These are phyloP conservation scores for Phytophthora agathidicida DNA, from an alignment of 352 stramenopile genomes.

Conservation along the genomic window DNA sequence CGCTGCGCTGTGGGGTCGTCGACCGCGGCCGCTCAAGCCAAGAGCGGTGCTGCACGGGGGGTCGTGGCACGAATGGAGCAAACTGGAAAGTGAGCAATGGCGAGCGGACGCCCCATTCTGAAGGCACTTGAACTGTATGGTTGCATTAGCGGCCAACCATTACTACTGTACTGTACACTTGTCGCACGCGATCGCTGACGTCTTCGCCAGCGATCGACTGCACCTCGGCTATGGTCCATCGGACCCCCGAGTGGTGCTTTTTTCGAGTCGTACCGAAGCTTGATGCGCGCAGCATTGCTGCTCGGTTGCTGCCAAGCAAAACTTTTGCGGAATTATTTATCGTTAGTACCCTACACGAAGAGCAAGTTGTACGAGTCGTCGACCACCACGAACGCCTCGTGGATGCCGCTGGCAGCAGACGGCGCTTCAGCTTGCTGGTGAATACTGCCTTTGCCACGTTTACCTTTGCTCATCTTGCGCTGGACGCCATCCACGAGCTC, in stretches of 20 bases:
- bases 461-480: constrained; percentile 48
- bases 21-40: constrained; percentile 30
- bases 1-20: constrained; percentile 9
- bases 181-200: no score
- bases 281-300: neutral
- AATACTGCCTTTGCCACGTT: constrained; percentile 15
- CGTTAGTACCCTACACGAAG: constrained; percentile 41
- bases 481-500: constrained; percentile 56
- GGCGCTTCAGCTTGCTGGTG: constrained; percentile 8
- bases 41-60: neutral
- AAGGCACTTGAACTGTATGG: no score
- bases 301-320: neutral
- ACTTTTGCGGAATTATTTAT: constrained; percentile 7
- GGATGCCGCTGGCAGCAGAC: neutral
- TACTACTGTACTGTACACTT: no score
- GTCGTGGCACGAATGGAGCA: constrained; percentile 6
- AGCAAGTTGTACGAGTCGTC: constrained; percentile 58
- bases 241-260: no score
- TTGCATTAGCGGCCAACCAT: no score
- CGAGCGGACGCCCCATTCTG: no score
- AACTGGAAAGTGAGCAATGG: constrained; percentile 35
- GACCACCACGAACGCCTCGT: constrained; percentile 31
- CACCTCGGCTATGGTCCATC: no score
- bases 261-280: no score
- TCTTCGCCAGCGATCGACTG: no score